These are phyloP conservation scores for Erythrophleum ivorense DNA, from an alignment of 331 rosid species.

Conservation along the genomic window DNA sequence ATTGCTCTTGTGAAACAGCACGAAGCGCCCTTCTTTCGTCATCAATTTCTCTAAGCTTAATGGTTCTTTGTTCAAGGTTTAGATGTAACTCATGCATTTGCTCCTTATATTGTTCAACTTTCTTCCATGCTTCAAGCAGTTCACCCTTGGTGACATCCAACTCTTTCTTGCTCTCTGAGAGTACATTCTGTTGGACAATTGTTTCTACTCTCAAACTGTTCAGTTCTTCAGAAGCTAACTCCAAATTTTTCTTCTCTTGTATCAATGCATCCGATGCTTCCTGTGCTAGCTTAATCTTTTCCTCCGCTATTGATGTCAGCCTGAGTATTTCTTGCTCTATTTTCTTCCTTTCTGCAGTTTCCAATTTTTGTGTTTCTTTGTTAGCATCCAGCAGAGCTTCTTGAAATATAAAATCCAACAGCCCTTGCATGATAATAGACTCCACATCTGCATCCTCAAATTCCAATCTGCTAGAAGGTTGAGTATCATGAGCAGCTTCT, in stretches of 20 bases:
- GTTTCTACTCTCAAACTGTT: constrained; percentile 49
- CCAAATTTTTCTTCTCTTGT: constrained; percentile 49
- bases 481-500: constrained; percentile 52
- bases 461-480: constrained; percentile 48
- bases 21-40: constrained; percentile 55
- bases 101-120: constrained; percentile 53
- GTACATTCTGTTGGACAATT: constrained; percentile 47
- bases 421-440: constrained; percentile 56
- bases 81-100: constrained; percentile 43
- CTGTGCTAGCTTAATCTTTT: constrained; percentile 54
- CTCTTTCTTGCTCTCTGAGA: constrained; percentile 53
- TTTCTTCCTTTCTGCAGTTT: constrained; percentile 49
- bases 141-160: constrained; percentile 46
- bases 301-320: constrained; percentile 50
- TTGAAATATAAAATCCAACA: constrained; percentile 50
- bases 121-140: constrained; percentile 45
- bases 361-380: constrained; percentile 46
- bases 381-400: constrained; percentile 66
- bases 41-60: constrained; percentile 50
- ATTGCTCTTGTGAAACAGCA: constrained; percentile 50
- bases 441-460: constrained; percentile 67
- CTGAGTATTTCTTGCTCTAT: constrained; percentile 49
- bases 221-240: constrained; percentile 55
- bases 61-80: constrained; percentile 50
- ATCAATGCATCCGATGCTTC: constrained; percentile 53